phyloP scores from a whole-genome alignment of 441 rosid genomes.

The Jatropha multifida region DNA sequence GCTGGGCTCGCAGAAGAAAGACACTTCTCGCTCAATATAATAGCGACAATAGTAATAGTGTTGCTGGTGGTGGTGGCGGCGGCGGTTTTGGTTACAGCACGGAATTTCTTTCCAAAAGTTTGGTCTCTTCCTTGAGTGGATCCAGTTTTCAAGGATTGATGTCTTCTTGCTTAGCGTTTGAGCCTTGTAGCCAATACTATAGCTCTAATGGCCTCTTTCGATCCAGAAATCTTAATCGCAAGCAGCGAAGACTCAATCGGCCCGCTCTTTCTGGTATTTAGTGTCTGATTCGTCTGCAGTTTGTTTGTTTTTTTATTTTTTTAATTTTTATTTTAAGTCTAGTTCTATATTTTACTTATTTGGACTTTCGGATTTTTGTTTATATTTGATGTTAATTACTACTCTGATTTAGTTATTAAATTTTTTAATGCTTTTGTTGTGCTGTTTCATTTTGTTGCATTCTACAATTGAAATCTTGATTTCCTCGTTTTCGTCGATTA shows the following conservation, averaged over 20 bases:
- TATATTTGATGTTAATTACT: conserved; percentile 8
- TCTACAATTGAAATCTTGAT: neutral
- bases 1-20: conserved; percentile 45
- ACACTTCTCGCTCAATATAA: conserved; percentile 38
- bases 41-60: neutral
- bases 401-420: neutral
- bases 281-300: neutral
- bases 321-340: neutral
- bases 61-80: conserved; percentile 25
- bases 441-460: neutral
- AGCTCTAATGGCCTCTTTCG: conserved; percentile 53
- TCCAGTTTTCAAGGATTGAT: conserved; percentile 56
- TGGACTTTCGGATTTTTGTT: neutral
- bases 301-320: neutral
- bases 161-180: conserved; percentile 65
- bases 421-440: neutral
- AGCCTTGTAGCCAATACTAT: conserved; percentile 60
- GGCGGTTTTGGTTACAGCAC: neutral
- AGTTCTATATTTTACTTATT: neutral
- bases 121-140: conserved; percentile 44
- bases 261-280: conserved; percentile 53
- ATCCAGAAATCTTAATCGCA: conserved; percentile 49
- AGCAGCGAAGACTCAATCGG: conserved; percentile 47
- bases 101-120: conserved; percentile 2
- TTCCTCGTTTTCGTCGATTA: neutral